Percentiles rank a stretch among this genome's conserved stretches.
Evolutionary conservation across 257 asterid genomes (phyloP).

Genomic region (Asclepias syriaca): DNA sequence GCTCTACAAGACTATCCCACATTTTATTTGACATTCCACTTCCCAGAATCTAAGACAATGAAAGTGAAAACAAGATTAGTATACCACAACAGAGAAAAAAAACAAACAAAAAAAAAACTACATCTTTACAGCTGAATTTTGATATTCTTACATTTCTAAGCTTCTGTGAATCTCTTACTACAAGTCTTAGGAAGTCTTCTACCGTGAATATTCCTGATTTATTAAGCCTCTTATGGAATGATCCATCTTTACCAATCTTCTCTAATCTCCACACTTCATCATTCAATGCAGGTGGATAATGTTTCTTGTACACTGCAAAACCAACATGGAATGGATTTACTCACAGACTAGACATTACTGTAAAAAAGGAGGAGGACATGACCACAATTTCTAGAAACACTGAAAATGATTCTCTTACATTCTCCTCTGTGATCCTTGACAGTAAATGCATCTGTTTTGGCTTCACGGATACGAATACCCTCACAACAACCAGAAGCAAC

Average conservation of each 20-base stretch:
- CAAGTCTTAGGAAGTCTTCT: conserved; percentile 80
- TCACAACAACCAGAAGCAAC: conserved; percentile 60
- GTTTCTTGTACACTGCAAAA: conserved; percentile 89
- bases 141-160: conserved; percentile 65
- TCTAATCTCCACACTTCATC: conserved; percentile 99
- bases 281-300: conserved; percentile 83
- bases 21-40: conserved; percentile 96
- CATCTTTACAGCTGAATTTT: background rate
- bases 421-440: conserved; percentile 99
- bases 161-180: conserved; percentile 67
- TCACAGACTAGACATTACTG: background rate
- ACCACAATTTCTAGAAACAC: background rate
- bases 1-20: conserved; percentile 95
- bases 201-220: conserved; percentile 67
- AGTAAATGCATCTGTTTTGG: conserved; percentile 88
- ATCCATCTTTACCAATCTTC: conserved; percentile 96
- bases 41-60: conserved; percentile 65
- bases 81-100: conserved; percentile 12
- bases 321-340: conserved; percentile 16
- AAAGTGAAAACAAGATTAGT: conserved; percentile 11
- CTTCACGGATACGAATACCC: conserved; percentile 72
- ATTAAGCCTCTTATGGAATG: conserved; percentile 88
- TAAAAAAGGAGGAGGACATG: background rate
- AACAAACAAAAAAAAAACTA: background rate
- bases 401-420: conserved; percentile 43